Base-by-base conservation (phyloP, 139 green algal genomes). In the Chlorella vulgaris region DNA sequence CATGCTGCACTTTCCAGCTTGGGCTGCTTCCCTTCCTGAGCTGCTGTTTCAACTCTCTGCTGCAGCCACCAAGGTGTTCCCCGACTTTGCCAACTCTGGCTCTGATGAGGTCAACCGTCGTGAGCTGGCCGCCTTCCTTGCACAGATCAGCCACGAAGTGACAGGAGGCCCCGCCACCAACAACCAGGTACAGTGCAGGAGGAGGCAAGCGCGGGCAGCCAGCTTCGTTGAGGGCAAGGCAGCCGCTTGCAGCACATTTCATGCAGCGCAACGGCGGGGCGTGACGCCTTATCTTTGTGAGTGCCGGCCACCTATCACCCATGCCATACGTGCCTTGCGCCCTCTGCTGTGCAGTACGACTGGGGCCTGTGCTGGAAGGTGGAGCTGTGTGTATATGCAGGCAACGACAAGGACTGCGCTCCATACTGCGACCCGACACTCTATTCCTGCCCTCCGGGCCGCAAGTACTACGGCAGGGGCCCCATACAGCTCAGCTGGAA, bases 41-140 rank as follows among this genome's bases (percentile, higher is more conserved):
- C 47, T 55, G 47, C 13, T 15, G 15, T 15, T 55, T 55, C 15
- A 15, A 15, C 47, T 10, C 13, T n/a, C 13, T 15, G 2, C 22
- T 33, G 55, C 43, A 31, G 80, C 80, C 35, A 53, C 80, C 43
- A 58, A 28, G 36, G 6, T 43, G 4, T 85, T 76, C 71, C 80
- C 80, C 21, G 33, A 40, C 18, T 85, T 85, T 68, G 47, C 65
- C 22, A 39, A 18, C 58, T n/a, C n/a, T 7, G 35, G 10, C 50
- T 60, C n/a, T 42, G 65, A 69, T 31, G 53, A 21, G 15, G 36
- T 50, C 1, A 82, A 82, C 73, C 76, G 81, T 65, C 53, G 75
- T 2, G 81, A 86, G 74, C 13, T 81, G 7, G 74, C 81, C 21
- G 81, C 81, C n/a, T 86, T 86, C 28, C 36, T 86, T 35, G 81